A percentile compares a stretch with the other conserved stretches of the same genome.
These are phyloP conservation scores for Fonsecaea nubica DNA, from an alignment of 2,329 filamentous ascomycete genomes.

Conservation along the genomic window DNA sequence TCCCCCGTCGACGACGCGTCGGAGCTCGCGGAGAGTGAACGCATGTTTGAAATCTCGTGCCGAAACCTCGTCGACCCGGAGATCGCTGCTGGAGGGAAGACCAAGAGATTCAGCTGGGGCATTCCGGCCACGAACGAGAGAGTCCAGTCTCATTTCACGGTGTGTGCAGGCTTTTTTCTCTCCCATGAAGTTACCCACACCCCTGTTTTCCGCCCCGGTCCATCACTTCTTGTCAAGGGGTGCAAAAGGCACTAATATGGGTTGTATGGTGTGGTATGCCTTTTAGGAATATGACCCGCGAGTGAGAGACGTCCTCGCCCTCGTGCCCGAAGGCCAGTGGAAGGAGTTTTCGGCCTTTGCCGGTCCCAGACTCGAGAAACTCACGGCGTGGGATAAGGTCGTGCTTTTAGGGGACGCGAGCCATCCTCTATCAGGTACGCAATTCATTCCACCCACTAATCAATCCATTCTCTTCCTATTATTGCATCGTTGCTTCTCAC, in stretches of 20 bases:
- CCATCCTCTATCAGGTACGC: slow-evolving; percentile 59
- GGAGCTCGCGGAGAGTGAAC: slow-evolving; percentile 39
- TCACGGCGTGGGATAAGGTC: slow-evolving; percentile 54
- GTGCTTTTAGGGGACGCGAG: slow-evolving; percentile 63
- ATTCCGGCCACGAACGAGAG: slow-evolving; percentile 38
- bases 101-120: slow-evolving; percentile 38
- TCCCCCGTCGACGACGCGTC: slow-evolving; percentile 48
- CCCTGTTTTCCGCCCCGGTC: too few species aligned
- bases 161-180: slow-evolving; percentile 21
- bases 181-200: too few species aligned
- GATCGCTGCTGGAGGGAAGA: slow-evolving; percentile 17
- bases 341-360: slow-evolving; percentile 58
- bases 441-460: not conserved
- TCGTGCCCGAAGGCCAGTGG: slow-evolving; percentile 52
- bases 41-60: slow-evolving; percentile 50
- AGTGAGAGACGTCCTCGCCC: slow-evolving; percentile 49
- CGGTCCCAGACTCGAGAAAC: slow-evolving; percentile 51
- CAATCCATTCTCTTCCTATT: too few species aligned
- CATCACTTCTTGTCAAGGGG: not conserved
- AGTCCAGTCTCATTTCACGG: slow-evolving; percentile 47
- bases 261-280: not conserved
- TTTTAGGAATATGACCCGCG: slow-evolving; percentile 51
- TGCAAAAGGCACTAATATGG: not conserved
- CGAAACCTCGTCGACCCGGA: slow-evolving; percentile 45
- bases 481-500: too few species aligned